These are phyloP conservation scores for Dipteronia sinensis DNA, from an alignment of 345 rosid species.

Conservation along the genomic window DNA sequence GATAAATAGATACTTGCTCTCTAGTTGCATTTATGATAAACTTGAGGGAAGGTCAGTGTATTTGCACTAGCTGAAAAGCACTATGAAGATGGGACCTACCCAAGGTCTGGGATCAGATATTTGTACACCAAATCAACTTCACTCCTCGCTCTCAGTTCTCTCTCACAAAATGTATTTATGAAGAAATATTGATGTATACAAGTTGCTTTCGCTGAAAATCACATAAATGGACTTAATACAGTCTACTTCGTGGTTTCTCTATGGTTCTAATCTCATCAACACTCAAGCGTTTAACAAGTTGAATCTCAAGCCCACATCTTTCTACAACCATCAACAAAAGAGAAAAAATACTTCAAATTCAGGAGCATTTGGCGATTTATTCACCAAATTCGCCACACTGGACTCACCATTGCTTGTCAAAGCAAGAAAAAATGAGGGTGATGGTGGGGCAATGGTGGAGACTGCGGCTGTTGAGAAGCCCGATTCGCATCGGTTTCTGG, in stretches of 20 bases:
- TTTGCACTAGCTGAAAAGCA: no score
- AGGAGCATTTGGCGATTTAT: not conserved
- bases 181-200: not conserved
- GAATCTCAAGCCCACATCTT: not conserved
- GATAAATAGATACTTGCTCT: no score
- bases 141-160: not conserved
- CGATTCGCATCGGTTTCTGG: constrained; percentile 34
- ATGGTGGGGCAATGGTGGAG: constrained; percentile 29
- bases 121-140: no score
- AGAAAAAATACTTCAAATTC: not conserved
- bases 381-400: not conserved
- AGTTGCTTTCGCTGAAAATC: not conserved
- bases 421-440: constrained; percentile 35
- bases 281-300: not conserved
- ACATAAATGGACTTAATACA: not conserved
- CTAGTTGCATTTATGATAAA: no score
- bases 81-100: no score
- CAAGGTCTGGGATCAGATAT: no score
- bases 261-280: not conserved
- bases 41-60: no score
- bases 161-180: not conserved
- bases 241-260: not conserved
- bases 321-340: not conserved
- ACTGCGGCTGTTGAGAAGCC: constrained; percentile 53
- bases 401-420: constrained; percentile 12